A percentile compares a stretch with the other conserved stretches of the same genome.
phyloP scores from a whole-genome alignment of 768 basidiomycete genomes.

The Cubamyces lactineus region DNA sequence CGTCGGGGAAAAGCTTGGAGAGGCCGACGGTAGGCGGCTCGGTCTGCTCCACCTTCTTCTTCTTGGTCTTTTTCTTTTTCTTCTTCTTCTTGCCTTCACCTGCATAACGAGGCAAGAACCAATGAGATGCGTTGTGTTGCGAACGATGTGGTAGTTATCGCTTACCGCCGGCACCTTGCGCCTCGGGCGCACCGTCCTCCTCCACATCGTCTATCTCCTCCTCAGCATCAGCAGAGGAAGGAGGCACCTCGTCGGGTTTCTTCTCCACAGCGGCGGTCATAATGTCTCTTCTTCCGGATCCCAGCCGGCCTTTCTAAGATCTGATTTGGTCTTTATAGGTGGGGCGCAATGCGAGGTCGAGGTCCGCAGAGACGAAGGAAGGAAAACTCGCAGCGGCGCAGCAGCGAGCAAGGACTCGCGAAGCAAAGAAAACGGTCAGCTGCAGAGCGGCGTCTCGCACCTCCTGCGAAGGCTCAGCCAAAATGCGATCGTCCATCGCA shows the following conservation, averaged over 20 bases:
- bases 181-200: constrained; percentile 32
- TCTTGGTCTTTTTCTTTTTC: constrained; percentile 93
- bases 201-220: constrained; percentile 33
- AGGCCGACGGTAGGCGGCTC: constrained; percentile 91
- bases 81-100: constrained; percentile 80
- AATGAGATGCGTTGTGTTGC: neutral
- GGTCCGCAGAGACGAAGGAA: neutral
- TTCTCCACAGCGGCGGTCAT: constrained; percentile 25
- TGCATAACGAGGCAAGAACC: neutral
- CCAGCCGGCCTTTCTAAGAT: too few species aligned
- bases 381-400: constrained; percentile 1
- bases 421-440: constrained; percentile 5
- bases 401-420: constrained; percentile 5
- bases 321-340: too few species aligned
- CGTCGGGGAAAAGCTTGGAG: constrained; percentile 84
- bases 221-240: constrained; percentile 28
- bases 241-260: constrained; percentile 29
- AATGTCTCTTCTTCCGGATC: neutral
- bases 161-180: constrained; percentile 29
- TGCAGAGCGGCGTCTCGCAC: neutral
- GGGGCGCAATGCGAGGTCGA: too few species aligned
- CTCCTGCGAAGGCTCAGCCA: neutral
- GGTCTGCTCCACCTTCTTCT: constrained; percentile 76
- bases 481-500: constrained; percentile 7
- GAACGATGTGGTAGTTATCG: neutral